Conservation (phyloP, 1,284 basidiomycete species). For the Leccinum fuscescens region DNA sequence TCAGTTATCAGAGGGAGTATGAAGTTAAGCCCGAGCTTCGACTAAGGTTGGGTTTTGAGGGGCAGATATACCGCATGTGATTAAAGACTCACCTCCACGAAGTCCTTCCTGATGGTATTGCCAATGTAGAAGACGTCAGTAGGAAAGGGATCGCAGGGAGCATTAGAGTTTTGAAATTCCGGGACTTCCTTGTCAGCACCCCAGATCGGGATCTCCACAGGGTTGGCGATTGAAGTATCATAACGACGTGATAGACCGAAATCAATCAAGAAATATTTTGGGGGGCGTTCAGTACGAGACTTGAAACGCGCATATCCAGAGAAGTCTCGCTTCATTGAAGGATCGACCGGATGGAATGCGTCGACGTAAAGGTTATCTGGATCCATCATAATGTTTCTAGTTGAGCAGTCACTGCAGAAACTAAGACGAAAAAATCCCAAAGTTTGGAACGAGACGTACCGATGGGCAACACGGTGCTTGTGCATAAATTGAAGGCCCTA, state of each 20-base stretch:
- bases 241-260: constrained; percentile 38
- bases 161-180: constrained; percentile 18
- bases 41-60: background rate
- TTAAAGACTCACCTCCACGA: constrained; percentile 4
- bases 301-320: constrained; percentile 18
- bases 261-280: constrained; percentile 40
- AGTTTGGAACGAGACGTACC: background rate
- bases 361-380: constrained; percentile 27
- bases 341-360: constrained; percentile 25
- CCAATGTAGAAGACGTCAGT: constrained; percentile 40
- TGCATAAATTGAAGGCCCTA: constrained; percentile 27
- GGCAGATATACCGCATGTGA: background rate
- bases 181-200: constrained; percentile 29
- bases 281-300: constrained; percentile 32
- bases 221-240: constrained; percentile 14
- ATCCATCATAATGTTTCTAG: constrained; percentile 39
- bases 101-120: constrained; percentile 30
- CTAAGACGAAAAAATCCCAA: too few species aligned
- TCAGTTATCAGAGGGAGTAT: too few species aligned
- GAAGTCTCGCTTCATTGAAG: background rate
- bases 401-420: constrained; percentile 15
- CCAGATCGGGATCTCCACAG: constrained; percentile 20
- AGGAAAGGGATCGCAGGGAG: constrained; percentile 34
- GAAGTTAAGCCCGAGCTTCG: too few species aligned
- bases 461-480: constrained; percentile 23